phyloP scores from a whole-genome alignment of 2,329 filamentous ascomycete genomes.

The Neophaeococcomyces aloes region DNA sequence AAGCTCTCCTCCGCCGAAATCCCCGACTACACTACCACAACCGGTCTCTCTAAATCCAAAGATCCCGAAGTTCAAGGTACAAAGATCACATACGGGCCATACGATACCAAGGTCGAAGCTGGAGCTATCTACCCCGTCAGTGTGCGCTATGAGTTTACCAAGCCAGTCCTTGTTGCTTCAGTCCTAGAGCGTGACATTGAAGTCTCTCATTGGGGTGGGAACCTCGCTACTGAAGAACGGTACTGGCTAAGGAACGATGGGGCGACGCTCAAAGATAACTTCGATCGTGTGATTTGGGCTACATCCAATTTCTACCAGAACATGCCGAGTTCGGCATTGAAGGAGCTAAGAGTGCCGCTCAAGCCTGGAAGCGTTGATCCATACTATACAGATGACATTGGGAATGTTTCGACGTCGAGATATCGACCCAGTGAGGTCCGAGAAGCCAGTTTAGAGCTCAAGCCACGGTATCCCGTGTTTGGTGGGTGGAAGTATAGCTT shows the following conservation, averaged over 20 bases:
- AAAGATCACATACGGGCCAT: constrained; percentile 84
- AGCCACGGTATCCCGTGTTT: constrained; percentile 91
- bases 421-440: constrained; percentile 64
- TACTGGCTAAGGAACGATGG: constrained; percentile 82
- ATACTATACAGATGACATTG: constrained; percentile 93
- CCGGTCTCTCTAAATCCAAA: constrained; percentile 45
- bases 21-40: constrained; percentile 73
- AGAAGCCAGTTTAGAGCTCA: constrained; percentile 76
- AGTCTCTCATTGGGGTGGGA: constrained; percentile 96
- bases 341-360: constrained; percentile 70
- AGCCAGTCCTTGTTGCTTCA: constrained; percentile 71
- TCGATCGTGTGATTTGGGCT: constrained; percentile 68
- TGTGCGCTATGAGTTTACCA: constrained; percentile 91
- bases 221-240: constrained; percentile 86
- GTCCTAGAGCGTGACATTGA: constrained; percentile 82
- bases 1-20: constrained; percentile 71
- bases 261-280: constrained; percentile 62
- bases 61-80: constrained; percentile 74
- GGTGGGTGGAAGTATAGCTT: constrained; percentile 98
- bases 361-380: constrained; percentile 69
- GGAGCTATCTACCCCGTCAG: constrained; percentile 61
- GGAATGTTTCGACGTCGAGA: constrained; percentile 87
- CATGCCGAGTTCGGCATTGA: constrained; percentile 65
- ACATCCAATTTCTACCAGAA: constrained; percentile 54
- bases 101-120: constrained; percentile 63